phyloP scores from a whole-genome alignment of 2,329 filamentous ascomycete species.

The Penicillium sp. region DNA sequence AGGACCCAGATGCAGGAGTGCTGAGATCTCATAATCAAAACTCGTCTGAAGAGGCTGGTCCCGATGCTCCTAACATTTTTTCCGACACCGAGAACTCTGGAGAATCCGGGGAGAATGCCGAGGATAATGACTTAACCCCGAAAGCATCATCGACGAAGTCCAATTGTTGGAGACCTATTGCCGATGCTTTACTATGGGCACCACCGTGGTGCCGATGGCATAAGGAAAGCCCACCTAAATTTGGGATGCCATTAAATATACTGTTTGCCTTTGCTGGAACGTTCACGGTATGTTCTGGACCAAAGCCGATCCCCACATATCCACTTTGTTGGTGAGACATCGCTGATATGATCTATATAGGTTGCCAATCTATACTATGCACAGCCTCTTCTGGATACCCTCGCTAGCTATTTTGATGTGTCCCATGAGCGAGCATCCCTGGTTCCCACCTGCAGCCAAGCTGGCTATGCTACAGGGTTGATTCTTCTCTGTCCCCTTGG shows the following conservation, averaged over 20 bases:
- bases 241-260: slow-evolving; percentile 68
- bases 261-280: slow-evolving; percentile 60
- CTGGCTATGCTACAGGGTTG: slow-evolving; percentile 73
- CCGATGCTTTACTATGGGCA: slow-evolving; percentile 54
- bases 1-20: neutral
- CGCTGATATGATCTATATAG: slow-evolving; percentile 30
- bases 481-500: slow-evolving; percentile 75
- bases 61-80: neutral
- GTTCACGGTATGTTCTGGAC: slow-evolving; percentile 25
- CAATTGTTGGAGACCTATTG: neutral
- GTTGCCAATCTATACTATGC: slow-evolving; percentile 82
- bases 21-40: neutral
- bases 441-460: slow-evolving; percentile 75
- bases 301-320: neutral
- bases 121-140: neutral
- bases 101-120: neutral
- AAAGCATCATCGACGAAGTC: neutral
- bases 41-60: neutral
- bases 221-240: slow-evolving; percentile 63
- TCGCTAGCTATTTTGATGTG: slow-evolving; percentile 70
- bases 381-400: slow-evolving; percentile 74
- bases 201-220: slow-evolving; percentile 70
- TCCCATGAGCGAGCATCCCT: slow-evolving; percentile 65
- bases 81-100: neutral
- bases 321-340: neutral